phyloP scores from a whole-genome alignment of 2,329 filamentous ascomycete species.

The Xenoacremonium recifei region DNA sequence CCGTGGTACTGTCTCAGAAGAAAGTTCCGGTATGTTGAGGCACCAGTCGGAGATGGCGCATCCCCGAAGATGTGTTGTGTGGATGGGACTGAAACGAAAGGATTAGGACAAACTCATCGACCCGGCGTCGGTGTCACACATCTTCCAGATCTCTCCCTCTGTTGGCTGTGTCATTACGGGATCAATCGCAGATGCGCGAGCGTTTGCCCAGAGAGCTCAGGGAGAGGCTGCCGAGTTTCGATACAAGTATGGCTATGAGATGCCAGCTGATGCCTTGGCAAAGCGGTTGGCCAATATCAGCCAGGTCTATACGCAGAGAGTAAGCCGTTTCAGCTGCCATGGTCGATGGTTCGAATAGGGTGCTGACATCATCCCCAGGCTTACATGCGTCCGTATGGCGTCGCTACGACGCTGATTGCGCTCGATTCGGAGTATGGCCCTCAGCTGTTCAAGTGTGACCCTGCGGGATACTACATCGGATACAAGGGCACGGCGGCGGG shows the following conservation, averaged over 20 bases:
- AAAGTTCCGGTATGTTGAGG: constrained; percentile 83
- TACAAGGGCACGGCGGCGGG: constrained; percentile 98
- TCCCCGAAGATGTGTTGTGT: constrained; percentile 1
- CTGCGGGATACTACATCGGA: constrained; percentile 94
- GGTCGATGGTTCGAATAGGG: constrained; percentile 6
- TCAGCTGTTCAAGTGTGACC: constrained; percentile 97
- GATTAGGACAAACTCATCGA: constrained; percentile 96
- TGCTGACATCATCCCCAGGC: constrained; percentile 50
- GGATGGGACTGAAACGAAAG: constrained; percentile 20
- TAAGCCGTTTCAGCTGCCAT: constrained; percentile 41
- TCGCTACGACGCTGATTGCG: constrained; percentile 92
- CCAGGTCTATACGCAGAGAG: constrained; percentile 97
- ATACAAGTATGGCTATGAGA: constrained; percentile 99
- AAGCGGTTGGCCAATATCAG: constrained; percentile 99
- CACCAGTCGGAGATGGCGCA: neutral
- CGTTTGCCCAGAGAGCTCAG: constrained; percentile 87
- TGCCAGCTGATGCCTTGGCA: constrained; percentile 95
- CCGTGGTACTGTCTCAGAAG: constrained; percentile 97
- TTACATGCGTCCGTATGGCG: constrained; percentile 96
- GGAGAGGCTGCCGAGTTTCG: constrained; percentile 96
- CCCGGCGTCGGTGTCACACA: constrained; percentile 91
- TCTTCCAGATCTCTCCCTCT: constrained; percentile 94
- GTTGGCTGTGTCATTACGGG: constrained; percentile 98
- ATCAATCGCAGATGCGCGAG: constrained; percentile 94
- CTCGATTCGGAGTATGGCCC: constrained; percentile 90